phyloP scores from a whole-genome alignment of 257 asterid species.

The Solanum commersonii region DNA sequence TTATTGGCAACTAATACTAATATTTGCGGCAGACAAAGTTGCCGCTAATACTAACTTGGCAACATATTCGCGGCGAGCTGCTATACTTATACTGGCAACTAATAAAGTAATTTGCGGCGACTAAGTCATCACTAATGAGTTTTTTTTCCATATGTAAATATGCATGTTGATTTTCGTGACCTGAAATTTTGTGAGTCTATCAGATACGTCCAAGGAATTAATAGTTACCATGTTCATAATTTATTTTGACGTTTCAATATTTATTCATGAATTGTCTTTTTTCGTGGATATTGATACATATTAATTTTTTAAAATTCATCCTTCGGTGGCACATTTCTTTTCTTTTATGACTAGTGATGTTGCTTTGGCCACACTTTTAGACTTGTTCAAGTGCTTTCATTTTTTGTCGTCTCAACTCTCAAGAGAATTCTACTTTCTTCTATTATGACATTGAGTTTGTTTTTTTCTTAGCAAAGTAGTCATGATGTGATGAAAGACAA shows the following conservation, averaged over 20 bases:
- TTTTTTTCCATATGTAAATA: too few relatives aligned
- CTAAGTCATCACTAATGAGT: background rate
- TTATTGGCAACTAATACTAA: background rate
- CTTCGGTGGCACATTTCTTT: background rate
- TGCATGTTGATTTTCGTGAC: background rate
- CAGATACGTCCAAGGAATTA: background rate
- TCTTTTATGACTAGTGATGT: background rate
- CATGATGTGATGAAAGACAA: background rate
- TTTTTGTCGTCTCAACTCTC: background rate
- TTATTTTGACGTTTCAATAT: background rate
- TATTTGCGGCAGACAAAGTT: background rate
- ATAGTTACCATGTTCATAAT: background rate
- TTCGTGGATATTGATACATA: too few relatives aligned
- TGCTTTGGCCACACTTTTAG: background rate
- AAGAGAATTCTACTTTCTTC: background rate
- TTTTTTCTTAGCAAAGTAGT: background rate
- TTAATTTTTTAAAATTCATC: background rate
- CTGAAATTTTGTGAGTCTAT: too few relatives aligned
- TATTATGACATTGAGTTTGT: background rate
- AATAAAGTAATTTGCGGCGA: too few relatives aligned
- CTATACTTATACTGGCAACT: too few relatives aligned
- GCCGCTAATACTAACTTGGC: background rate
- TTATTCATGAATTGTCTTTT: too few relatives aligned
- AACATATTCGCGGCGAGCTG: background rate
- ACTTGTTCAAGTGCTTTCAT: background rate